A percentile compares a stretch with the other conserved stretches of the same genome.
phyloP scores from a whole-genome alignment of 208 protist genomes.

The Trypanosoma platydactyli region DNA sequence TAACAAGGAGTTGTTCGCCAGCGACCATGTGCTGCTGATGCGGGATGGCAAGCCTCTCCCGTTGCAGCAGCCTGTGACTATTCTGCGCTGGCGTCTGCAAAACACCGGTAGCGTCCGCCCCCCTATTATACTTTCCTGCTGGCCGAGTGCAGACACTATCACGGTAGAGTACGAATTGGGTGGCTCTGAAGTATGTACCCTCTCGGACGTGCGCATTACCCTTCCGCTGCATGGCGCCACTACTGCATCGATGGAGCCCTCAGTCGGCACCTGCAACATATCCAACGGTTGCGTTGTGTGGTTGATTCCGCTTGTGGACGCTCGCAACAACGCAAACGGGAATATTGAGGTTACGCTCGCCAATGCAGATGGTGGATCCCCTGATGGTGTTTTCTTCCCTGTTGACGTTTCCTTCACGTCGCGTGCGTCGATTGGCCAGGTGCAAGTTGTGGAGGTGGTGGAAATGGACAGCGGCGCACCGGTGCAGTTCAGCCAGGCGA shows the following conservation, averaged over 20 bases:
- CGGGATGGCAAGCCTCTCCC: slow-evolving; percentile 77
- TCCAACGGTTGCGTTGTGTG: slow-evolving; percentile 42
- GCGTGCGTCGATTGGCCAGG: slow-evolving; percentile 39
- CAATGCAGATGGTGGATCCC: slow-evolving; percentile 21
- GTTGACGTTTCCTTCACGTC: slow-evolving; percentile 61
- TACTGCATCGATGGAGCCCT: slow-evolving; percentile 35
- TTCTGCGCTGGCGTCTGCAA: slow-evolving; percentile 67
- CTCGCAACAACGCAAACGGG: slow-evolving; percentile 45
- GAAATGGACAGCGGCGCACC: slow-evolving; percentile 51
- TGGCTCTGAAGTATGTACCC: slow-evolving; percentile 26
- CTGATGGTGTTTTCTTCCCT: slow-evolving; percentile 71
- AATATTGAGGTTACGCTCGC: slow-evolving; percentile 67
- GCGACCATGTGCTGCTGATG: slow-evolving; percentile 77
- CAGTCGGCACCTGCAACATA: slow-evolving; percentile 42
- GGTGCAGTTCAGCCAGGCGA: slow-evolving; percentile 65
- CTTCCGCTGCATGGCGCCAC: slow-evolving; percentile 62
- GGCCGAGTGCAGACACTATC: slow-evolving; percentile 65
- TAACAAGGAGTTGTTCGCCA: slow-evolving; percentile 79
- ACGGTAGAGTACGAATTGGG: slow-evolving; percentile 86
- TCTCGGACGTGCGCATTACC: slow-evolving; percentile 53
- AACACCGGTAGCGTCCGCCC: slow-evolving; percentile 30
- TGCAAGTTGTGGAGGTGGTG: slow-evolving; percentile 62
- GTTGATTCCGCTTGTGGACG: slow-evolving; percentile 61
- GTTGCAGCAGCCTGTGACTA: slow-evolving; percentile 74
- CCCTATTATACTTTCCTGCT: slow-evolving; percentile 80